Evolutionary conservation across 805 yeast species (phyloP).

Genomic region (Peterozyma xylosa): DNA sequence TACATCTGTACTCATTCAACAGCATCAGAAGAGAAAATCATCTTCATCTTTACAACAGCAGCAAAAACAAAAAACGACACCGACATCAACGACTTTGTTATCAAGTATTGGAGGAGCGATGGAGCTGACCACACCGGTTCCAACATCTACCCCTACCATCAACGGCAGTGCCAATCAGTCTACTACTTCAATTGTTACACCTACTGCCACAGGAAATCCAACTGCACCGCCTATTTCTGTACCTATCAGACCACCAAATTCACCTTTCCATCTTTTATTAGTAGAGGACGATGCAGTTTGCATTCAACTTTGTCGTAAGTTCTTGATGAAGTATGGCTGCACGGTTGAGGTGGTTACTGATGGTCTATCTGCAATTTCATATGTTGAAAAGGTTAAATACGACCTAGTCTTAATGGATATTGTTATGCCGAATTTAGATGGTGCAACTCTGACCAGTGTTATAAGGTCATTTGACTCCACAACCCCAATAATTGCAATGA

Average conservation of each 20-base stretch:
- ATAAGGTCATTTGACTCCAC: conserved; percentile 76
- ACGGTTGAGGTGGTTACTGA: conserved; percentile 89
- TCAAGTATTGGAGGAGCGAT: background rate
- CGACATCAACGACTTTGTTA: background rate
- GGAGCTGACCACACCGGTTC: background rate
- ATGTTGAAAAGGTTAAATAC: conserved; percentile 61
- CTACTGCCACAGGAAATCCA: background rate
- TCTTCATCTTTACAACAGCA: conserved; percentile 7
- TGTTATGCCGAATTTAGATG: conserved; percentile 83
- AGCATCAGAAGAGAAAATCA: background rate
- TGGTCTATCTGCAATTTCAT: conserved; percentile 82
- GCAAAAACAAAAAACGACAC: conserved; percentile 10
- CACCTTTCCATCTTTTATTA: conserved; percentile 55
- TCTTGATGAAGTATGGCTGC: conserved; percentile 82
- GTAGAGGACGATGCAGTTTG: conserved; percentile 83
- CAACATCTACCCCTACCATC: background rate
- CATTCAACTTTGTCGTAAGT: conserved; percentile 74
- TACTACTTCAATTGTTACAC: conserved; percentile 1
- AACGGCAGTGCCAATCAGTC: conserved; percentile 5
- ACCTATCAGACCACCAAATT: conserved; percentile 22
- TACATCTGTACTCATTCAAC: background rate
- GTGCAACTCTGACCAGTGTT: conserved; percentile 86
- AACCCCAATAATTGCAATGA: conserved; percentile 93
- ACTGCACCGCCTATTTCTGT: conserved; percentile 3
- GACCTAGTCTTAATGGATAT: conserved; percentile 83